Evolutionary conservation across 768 basidiomycete genomes (phyloP).

Genomic region (Mycena leptocephala): DNA sequence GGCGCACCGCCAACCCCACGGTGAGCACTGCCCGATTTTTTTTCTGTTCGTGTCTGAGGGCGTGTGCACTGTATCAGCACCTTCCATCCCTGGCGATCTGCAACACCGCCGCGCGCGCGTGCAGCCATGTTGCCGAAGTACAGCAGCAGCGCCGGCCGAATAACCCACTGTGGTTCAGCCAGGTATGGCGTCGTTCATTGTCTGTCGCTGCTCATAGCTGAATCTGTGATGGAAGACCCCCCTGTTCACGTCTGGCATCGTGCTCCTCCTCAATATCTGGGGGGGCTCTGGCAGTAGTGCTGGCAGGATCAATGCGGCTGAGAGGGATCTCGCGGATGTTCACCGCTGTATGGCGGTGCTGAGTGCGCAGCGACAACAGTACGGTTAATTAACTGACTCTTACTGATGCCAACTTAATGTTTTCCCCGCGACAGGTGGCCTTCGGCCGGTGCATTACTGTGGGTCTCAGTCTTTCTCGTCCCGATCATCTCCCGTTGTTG

Average conservation of each 20-base stretch:
- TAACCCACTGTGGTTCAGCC: slow-evolving; percentile 32
- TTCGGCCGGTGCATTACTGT: slow-evolving; percentile 33
- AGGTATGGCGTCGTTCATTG: background rate
- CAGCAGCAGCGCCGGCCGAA: slow-evolving; percentile 48
- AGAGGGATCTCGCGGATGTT: slow-evolving; percentile 30
- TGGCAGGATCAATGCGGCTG: slow-evolving; percentile 6
- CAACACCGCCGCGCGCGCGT: slow-evolving; percentile 75
- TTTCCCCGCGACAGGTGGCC: too few relatives aligned
- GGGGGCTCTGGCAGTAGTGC: slow-evolving; percentile 16
- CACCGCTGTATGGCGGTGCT: slow-evolving; percentile 32
- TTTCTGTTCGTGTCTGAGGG: background rate
- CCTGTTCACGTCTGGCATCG: slow-evolving; percentile 34
- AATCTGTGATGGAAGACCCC: too few relatives aligned
- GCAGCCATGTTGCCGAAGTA: slow-evolving; percentile 70
- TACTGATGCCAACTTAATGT: too few relatives aligned
- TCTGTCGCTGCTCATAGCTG: too few relatives aligned
- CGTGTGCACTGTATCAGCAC: background rate
- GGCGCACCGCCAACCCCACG: slow-evolving; percentile 6
- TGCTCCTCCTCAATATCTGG: slow-evolving; percentile 34
- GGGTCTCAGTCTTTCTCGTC: background rate
- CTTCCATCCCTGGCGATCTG: slow-evolving; percentile 80
- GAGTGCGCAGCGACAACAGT: slow-evolving; percentile 20
- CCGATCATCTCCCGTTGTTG: background rate
- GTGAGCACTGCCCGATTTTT: background rate
- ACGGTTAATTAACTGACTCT: too few relatives aligned